Conservation (phyloP, 2,329 filamentous ascomycete genomes). For the Macrophomina phaseolina region DNA sequence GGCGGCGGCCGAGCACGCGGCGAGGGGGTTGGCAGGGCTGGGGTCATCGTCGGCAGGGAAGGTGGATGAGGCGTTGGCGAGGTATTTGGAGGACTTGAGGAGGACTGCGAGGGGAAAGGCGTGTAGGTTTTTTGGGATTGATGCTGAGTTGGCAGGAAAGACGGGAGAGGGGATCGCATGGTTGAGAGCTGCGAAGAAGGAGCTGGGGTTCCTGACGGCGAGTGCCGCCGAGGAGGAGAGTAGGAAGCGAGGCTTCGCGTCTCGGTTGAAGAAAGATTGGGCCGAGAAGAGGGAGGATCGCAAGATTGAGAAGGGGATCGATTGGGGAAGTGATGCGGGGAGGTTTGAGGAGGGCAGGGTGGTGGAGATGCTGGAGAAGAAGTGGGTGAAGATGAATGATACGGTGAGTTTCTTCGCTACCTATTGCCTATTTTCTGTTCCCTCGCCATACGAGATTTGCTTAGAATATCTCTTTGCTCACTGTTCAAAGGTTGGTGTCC, state of each 20-base stretch:
- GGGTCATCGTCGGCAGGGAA: constrained; percentile 43
- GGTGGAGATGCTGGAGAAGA: constrained; percentile 82
- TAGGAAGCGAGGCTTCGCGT: constrained; percentile 60
- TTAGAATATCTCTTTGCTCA: too few relatives aligned
- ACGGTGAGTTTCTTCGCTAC: constrained; percentile 63
- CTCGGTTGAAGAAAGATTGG: constrained; percentile 74
- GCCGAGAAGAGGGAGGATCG: constrained; percentile 79
- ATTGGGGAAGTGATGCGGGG: constrained; percentile 84
- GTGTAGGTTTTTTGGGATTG: constrained; percentile 87
- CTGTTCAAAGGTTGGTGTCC: constrained; percentile 72
- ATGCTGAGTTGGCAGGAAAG: constrained; percentile 81
- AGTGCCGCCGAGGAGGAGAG: constrained; percentile 44
- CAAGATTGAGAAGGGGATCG: constrained; percentile 72
- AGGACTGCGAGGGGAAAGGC: constrained; percentile 81
- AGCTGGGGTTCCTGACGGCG: constrained; percentile 67
- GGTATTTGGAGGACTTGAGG: constrained; percentile 77
- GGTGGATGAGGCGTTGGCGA: constrained; percentile 69
- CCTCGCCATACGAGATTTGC: neutral
- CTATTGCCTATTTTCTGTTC: neutral
- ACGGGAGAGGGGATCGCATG: constrained; percentile 87
- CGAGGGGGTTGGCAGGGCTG: constrained; percentile 66
- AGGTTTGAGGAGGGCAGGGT: constrained; percentile 83
- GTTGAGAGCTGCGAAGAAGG: constrained; percentile 76
- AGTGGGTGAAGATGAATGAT: constrained; percentile 94
- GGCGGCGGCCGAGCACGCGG: constrained; percentile 85